phyloP scores from a whole-genome alignment of 2,329 filamentous ascomycete species.

The Alternaria brassicae region DNA sequence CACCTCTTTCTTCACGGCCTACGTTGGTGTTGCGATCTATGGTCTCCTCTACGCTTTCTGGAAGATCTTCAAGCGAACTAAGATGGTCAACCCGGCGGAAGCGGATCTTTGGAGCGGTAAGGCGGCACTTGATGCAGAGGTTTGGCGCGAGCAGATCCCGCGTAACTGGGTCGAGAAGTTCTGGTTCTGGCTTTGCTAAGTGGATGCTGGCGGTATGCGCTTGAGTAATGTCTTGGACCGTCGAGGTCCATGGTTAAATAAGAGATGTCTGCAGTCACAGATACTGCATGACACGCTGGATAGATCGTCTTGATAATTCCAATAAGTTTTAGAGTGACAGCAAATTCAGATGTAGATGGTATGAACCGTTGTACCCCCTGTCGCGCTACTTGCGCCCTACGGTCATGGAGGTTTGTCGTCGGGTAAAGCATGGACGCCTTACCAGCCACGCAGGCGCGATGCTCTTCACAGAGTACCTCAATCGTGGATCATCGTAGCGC shows the following conservation, averaged over 20 bases:
- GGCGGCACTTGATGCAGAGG: slow-evolving; percentile 55
- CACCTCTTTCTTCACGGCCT: slow-evolving; percentile 60
- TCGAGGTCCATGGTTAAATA: not conserved
- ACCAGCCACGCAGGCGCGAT: not conserved
- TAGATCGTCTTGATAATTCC: not conserved
- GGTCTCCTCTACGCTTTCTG: slow-evolving; percentile 64
- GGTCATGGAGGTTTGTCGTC: not conserved
- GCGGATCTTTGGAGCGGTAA: slow-evolving; percentile 58
- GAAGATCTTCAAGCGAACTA: slow-evolving; percentile 71
- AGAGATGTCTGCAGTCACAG: not conserved
- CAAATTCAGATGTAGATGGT: not conserved
- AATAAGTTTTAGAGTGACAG: not conserved
- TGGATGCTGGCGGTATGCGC: not conserved
- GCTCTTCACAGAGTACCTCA: not conserved
- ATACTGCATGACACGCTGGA: not conserved
- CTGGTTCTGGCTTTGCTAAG: slow-evolving; percentile 58
- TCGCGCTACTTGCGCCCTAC: slow-evolving; percentile 2
- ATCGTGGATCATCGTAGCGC: not conserved
- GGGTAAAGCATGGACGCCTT: not conserved
- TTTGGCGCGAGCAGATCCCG: slow-evolving; percentile 54
- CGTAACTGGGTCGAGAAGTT: slow-evolving; percentile 56
- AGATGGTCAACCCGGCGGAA: slow-evolving; percentile 52
- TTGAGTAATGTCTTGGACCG: not conserved
- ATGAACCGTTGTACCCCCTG: not conserved
- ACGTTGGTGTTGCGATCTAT: slow-evolving; percentile 54